These are phyloP conservation scores for Coemansia sp. DNA, from an alignment of 192 early-diverging fungal species.

Conservation along the genomic window DNA sequence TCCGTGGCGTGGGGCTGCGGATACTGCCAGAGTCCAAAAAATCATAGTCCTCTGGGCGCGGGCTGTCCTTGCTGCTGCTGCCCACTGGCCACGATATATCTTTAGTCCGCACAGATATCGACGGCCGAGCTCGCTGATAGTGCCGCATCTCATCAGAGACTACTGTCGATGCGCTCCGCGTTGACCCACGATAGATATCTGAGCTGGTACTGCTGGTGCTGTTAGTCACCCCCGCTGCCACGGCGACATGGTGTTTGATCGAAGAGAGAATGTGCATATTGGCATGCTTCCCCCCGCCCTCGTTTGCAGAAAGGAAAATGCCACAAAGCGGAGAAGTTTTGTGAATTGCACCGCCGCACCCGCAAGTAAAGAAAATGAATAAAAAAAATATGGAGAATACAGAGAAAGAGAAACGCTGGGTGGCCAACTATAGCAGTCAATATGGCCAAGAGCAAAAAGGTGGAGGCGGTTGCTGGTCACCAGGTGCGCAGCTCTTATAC, in stretches of 20 bases:
- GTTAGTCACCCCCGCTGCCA: constrained; percentile 19
- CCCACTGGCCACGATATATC: constrained; percentile 55
- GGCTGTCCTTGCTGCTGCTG: constrained; percentile 35
- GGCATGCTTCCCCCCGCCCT: background rate
- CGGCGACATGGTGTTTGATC: constrained; percentile 37
- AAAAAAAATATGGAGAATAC: background rate
- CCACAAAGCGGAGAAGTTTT: background rate
- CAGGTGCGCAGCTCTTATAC: constrained; percentile 7
- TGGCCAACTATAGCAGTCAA: constrained; percentile 1
- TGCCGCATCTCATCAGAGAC: constrained; percentile 1
- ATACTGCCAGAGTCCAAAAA: constrained; percentile 33
- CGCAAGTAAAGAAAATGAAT: background rate
- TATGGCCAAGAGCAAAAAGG: background rate
- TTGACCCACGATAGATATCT: constrained; percentile 3
- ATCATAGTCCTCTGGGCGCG: constrained; percentile 36
- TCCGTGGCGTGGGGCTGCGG: constrained; percentile 11
- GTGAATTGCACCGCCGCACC: background rate
- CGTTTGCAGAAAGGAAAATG: constrained; percentile 9
- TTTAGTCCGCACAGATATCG: constrained; percentile 45
- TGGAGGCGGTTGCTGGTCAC: background rate
- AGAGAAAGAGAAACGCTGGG: background rate
- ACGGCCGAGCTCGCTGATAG: constrained; percentile 23
- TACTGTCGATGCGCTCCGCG: constrained; percentile 10
- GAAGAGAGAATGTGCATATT: constrained; percentile 35
- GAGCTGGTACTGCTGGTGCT: background rate